Evolutionary conservation across 2,329 filamentous ascomycete species (phyloP).

Genomic region (Ciborinia camelliae): DNA sequence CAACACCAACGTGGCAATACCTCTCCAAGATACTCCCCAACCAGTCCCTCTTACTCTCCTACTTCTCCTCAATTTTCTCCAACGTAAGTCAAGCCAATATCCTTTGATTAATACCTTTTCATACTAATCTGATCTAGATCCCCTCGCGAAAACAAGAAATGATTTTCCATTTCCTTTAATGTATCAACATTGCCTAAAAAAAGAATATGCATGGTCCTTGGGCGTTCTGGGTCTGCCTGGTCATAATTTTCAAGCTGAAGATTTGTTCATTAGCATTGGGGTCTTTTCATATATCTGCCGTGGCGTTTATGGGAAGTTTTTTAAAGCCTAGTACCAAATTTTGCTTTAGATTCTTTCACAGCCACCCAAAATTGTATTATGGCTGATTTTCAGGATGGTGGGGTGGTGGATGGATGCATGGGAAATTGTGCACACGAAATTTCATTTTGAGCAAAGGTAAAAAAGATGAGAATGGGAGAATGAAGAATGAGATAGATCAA

Average conservation of each 20-base stretch:
- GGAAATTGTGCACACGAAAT: conserved; percentile 1
- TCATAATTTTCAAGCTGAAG: conserved; percentile 14
- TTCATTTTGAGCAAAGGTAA: conserved; percentile 7
- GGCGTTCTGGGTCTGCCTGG: conserved; percentile 19
- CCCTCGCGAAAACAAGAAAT: conserved; percentile 28
- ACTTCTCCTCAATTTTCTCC: conserved; percentile 36
- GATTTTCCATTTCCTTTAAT: conserved; percentile 22
- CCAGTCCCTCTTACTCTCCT: conserved; percentile 32
- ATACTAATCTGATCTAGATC: conserved; percentile 27
- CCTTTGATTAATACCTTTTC: background rate
- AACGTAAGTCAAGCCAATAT: conserved; percentile 24
- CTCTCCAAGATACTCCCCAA: conserved; percentile 42
- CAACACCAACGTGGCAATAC: conserved; percentile 30
- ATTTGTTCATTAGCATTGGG: conserved; percentile 23
- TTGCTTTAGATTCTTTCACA: conserved; percentile 17
- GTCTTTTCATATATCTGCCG: conserved; percentile 9
- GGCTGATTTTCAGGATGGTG: conserved; percentile 18
- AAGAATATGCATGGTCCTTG: conserved; percentile 23
- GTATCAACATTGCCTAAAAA: conserved; percentile 33
- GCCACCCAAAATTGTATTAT: conserved; percentile 24
- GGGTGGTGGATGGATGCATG: conserved; percentile 7
- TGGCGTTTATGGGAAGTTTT: conserved; percentile 18
- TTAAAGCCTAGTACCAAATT: conserved; percentile 4
- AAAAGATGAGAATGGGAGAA: conserved; percentile 1
- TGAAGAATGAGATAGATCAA: conserved; percentile 14